These are phyloP conservation scores for Pelagomonas calceolata DNA, from an alignment of 108 stramenopile species.

Conservation along the genomic window DNA sequence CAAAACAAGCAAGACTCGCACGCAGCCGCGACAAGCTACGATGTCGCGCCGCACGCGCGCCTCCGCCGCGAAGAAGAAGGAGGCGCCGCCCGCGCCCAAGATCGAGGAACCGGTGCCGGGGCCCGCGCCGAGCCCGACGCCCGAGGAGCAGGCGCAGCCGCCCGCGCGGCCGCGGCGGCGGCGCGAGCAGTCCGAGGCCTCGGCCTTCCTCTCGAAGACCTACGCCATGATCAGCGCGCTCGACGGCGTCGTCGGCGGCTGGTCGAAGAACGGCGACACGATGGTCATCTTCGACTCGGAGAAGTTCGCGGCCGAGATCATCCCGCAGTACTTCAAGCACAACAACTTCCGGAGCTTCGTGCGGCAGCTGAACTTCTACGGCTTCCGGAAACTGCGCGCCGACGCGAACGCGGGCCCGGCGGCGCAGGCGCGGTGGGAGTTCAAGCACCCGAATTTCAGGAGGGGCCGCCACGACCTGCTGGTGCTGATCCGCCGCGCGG, in stretches of 20 bases:
- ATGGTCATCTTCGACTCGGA: not conserved
- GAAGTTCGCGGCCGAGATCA: constrained; percentile 28
- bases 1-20: no score
- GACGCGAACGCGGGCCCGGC: not conserved
- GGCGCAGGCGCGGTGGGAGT: not conserved
- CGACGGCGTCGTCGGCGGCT: not conserved
- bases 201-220: constrained; percentile 12
- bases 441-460: constrained; percentile 54
- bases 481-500: constrained; percentile 41
- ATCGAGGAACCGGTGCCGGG: not conserved
- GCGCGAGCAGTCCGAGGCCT: not conserved
- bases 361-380: constrained; percentile 86
- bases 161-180: not conserved
- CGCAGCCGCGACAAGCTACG: no score
- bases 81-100: no score
- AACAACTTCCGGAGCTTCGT: constrained; percentile 81
- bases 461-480: constrained; percentile 61
- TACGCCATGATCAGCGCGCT: constrained; percentile 10
- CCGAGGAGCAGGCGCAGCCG: not conserved
- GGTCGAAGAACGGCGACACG: not conserved
- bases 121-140: not conserved
- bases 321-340: constrained; percentile 87
- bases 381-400: not conserved
- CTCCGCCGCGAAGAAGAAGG: no score
- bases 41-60: no score